Percentiles rank a stretch among this genome's conserved stretches.
Conservation (phyloP, 2,329 filamentous ascomycete genomes). For the Aspergillus quadricinctus region DNA sequence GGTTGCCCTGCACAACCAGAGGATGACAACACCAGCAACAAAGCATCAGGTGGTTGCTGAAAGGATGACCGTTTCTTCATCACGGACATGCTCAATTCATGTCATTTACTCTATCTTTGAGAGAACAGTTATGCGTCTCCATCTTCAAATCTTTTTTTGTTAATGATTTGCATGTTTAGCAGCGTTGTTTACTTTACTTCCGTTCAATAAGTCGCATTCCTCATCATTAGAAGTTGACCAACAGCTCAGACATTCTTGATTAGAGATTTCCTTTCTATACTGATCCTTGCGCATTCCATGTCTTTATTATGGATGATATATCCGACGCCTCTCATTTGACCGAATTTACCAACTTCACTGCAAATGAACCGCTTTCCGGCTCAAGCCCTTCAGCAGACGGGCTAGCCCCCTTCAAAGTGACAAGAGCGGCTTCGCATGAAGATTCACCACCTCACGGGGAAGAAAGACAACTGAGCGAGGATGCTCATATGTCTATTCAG, state of each 20-base stretch:
- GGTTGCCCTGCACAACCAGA: slow-evolving; percentile 17
- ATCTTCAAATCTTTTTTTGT: neutral
- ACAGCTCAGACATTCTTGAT: neutral
- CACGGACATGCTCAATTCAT: neutral
- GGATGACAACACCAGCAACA: slow-evolving; percentile 11
- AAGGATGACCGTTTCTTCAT: neutral
- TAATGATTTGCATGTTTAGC: neutral
- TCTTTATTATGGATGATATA: slow-evolving; percentile 1
- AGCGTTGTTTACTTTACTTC: neutral
- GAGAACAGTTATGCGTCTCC: neutral
- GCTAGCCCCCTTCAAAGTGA: neutral
- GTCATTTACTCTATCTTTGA: neutral
- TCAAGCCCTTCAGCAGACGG: neutral
- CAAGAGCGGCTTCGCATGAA: neutral
- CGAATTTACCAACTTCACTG: neutral
- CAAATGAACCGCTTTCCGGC: neutral
- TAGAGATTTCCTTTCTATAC: too few species aligned
- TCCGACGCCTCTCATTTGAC: neutral
- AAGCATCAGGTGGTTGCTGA: slow-evolving; percentile 1
- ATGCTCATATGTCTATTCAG: slow-evolving; percentile 15
- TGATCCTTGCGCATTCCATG: neutral
- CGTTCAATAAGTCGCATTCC: neutral
- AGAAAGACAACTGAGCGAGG: slow-evolving; percentile 11
- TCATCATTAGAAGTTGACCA: too few species aligned
- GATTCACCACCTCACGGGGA: slow-evolving; percentile 6